Base-by-base conservation (phyloP, 1,284 basidiomycete genomes). In the Microbotryomycetes sp. region DNA sequence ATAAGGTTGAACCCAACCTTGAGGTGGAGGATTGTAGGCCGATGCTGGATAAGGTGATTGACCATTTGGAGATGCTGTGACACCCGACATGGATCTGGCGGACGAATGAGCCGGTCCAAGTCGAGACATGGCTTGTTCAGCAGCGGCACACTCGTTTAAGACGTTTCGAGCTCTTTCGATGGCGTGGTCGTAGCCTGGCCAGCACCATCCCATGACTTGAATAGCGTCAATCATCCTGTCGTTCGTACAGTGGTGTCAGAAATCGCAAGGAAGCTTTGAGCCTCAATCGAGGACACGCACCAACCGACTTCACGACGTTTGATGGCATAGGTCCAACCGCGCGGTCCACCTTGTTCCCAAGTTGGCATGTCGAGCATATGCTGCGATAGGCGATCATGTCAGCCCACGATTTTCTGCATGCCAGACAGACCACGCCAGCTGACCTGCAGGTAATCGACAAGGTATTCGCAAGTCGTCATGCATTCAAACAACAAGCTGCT, bases 171-270 rank as follows among this genome's bases (percentile, higher is more conserved):
- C 63, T 12, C 42, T 22, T 9, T 29, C 42, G 48, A 63, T 54
- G 15, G 49, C 30, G 2, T 19, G 46, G 26, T 65, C 58, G 48
- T 54, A 54, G 5, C 54, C 54, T 4, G 50, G 5, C 66, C 66
- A 67, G 9, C 25, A 28, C 66, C 66, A 67, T 6, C 66, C 66
- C 5, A 58, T 31, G 7, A 61, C 42, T 50, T 67, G 57, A 48
- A 67, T 28, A 9, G 49, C 57, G 3, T 63, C 61, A 42, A 67
- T 47, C 48, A 61, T 49, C 7, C 65, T 63, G 51, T 3, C 9
- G 12, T 32, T 52, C 6, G 15, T 6, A 49, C 28, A 2, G 4
- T 14, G 1, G 22, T n/a, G 16, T 9, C 16, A 16, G 19, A 7
- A n/a, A 30, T 1, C 42, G 23, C n/a, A 26, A 36, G 6, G 22